Evolutionary conservation across 1,284 basidiomycete genomes (phyloP), one percentile per base, ranked within the genome.

Genomic region (Pseudozyma tsukubaensis): DNA sequence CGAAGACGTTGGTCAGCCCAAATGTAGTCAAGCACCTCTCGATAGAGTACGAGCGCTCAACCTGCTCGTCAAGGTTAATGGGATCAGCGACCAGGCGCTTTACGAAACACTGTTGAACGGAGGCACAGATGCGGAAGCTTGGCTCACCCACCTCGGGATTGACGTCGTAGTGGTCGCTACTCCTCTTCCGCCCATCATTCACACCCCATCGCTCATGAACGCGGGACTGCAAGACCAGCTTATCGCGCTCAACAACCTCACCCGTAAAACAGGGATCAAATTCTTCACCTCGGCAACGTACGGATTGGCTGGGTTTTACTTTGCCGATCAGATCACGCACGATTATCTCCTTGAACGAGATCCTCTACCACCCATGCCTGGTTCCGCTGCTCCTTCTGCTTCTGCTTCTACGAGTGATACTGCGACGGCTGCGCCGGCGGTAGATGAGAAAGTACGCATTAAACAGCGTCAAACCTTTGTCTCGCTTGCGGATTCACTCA

Each of bases 281-380:
- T 92, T 98, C 85, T 98, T 97, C 81, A 90, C 91, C 18, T 92
- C 94, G 0, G 92, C 92, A 10, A 91, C 92, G 12, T 94, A 93
- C 84, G 96, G 96, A n/a, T 87, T 96, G 65, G 87, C 91, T 50
- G 97, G 96, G 7, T 99, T 92, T 85, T 92, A 96, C 78, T 97
- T 98, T 84, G 92, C 93, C 65, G 95, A 99, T 84, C 88, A 99
- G 50, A 88, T 94, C 60, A 87, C 89, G 45, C 94, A 96, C 82
- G 90, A 93, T 73, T 95, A 92, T 84, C 89, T 97, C 69, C 90
- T 94, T 94, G 86, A 87, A 91, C 86, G 56, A 21, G 39, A 58
- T n/a, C 21, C 55, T 7, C 47, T 44, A 1, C n/a, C 54, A 3
- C 36, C 61, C 39, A 32, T 60, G 5, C 7, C 39, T 29, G 9